These are phyloP conservation scores for Aspergillus chevalieri DNA, from an alignment of 2,329 filamentous ascomycete species.

Conservation along the genomic window DNA sequence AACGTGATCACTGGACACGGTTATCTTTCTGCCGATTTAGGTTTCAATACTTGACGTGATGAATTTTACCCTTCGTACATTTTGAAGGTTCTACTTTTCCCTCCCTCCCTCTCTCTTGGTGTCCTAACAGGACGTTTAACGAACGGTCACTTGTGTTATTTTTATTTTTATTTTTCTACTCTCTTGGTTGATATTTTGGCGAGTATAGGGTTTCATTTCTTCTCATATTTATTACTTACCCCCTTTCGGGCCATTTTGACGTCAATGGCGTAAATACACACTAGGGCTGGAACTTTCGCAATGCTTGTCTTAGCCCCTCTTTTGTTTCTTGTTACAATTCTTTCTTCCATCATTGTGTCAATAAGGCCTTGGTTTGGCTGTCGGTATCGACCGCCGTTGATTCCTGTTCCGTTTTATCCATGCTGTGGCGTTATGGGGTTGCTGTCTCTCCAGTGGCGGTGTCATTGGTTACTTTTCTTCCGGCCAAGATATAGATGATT, in stretches of 20 bases:
- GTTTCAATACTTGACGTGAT: conserved; percentile 11
- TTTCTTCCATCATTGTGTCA: no score
- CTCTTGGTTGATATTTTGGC: not conserved
- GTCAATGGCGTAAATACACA: conserved; percentile 15
- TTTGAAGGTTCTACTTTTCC: not conserved
- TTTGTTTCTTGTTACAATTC: conserved; percentile 6
- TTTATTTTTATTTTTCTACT: conserved; percentile 2
- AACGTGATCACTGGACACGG: conserved; percentile 9
- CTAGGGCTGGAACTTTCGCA: conserved; percentile 8
- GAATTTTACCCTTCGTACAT: conserved; percentile 7
- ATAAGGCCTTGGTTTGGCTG: not conserved
- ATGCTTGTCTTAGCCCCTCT: conserved; percentile 1
- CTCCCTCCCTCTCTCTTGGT: conserved; percentile 4
- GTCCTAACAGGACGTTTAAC: conserved; percentile 10
- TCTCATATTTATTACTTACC: no score
- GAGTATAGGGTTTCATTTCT: no score
- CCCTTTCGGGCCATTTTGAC: conserved; percentile 1
- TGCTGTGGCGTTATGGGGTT: no score
- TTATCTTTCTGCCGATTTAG: not conserved
- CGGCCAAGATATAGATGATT: no score
- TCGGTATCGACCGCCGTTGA: no score
- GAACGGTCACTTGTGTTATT: conserved; percentile 11
- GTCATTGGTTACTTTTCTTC: no score
- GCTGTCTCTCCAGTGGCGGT: no score
- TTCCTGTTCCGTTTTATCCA: no score